phyloP scores from a whole-genome alignment of 179 eudicot genomes.

The Heliamphora pulchella region DNA sequence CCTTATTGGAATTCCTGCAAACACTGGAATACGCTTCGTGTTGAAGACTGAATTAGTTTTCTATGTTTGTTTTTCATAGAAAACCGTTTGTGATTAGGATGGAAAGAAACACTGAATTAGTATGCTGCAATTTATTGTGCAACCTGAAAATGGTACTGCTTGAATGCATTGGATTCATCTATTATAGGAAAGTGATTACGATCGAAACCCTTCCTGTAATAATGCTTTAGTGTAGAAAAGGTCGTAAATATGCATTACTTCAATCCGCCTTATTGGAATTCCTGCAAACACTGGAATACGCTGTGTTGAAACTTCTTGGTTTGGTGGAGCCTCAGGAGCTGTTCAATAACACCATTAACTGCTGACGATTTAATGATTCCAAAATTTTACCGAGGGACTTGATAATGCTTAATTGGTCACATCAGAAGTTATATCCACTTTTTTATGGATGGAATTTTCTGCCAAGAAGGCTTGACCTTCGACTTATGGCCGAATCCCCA shows the following conservation, averaged over 20 bases:
- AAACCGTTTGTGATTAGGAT: neutral
- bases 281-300: neutral
- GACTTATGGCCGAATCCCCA: neutral
- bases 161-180: neutral
- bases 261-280: neutral
- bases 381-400: neutral
- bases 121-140: neutral
- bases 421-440: neutral
- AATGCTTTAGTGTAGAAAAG: neutral
- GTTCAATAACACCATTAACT: neutral
- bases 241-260: neutral
- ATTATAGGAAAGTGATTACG: neutral
- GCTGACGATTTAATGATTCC: neutral
- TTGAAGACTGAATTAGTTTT: too few species aligned
- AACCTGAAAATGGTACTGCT: neutral
- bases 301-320: neutral
- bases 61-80: neutral
- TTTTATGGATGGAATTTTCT: neutral
- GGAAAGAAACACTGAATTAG: conserved; percentile 9
- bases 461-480: neutral
- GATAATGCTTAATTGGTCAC: neutral
- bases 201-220: neutral
- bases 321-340: neutral
- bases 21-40: neutral
- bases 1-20: neutral